Evolutionary conservation across 495 filamentous ascomycete species (phyloP).

Genomic region (Lepraria neglecta): DNA sequence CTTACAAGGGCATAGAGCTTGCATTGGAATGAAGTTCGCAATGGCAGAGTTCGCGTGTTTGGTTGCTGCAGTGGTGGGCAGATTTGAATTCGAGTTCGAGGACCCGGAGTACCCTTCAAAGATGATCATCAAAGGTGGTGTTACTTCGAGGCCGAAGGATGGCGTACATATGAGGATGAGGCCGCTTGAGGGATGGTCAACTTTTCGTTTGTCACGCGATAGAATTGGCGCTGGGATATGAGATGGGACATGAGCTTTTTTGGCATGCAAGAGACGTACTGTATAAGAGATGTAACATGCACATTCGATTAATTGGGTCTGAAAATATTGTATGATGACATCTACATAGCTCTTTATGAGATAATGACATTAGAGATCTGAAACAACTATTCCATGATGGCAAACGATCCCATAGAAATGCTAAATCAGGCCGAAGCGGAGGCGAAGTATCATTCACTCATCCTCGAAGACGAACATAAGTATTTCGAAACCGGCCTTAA

Average conservation of each 20-base stretch:
- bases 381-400: no score
- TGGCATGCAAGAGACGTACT: not conserved
- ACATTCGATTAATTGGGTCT: no score
- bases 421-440: no score
- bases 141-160: slow-evolving; percentile 58
- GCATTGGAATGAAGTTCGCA: slow-evolving; percentile 77
- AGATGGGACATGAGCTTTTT: not conserved
- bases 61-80: slow-evolving; percentile 67
- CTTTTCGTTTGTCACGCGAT: not conserved
- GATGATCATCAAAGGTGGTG: slow-evolving; percentile 50
- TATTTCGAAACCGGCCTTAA: no score
- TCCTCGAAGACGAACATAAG: no score
- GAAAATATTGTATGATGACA: no score
- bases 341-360: no score
- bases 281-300: no score
- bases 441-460: no score
- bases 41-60: slow-evolving; percentile 77
- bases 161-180: slow-evolving; percentile 59
- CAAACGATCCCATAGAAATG: no score
- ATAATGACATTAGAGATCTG: no score
- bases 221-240: not conserved
- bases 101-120: slow-evolving; percentile 47
- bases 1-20: slow-evolving; percentile 71
- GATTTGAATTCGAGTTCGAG: slow-evolving; percentile 58
- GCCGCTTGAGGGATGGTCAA: slow-evolving; percentile 58